Percentiles rank a stretch among this genome's conserved stretches.
Evolutionary conservation across 176 grass and related monocot species (phyloP).

Genomic region (Triticum monococcum): DNA sequence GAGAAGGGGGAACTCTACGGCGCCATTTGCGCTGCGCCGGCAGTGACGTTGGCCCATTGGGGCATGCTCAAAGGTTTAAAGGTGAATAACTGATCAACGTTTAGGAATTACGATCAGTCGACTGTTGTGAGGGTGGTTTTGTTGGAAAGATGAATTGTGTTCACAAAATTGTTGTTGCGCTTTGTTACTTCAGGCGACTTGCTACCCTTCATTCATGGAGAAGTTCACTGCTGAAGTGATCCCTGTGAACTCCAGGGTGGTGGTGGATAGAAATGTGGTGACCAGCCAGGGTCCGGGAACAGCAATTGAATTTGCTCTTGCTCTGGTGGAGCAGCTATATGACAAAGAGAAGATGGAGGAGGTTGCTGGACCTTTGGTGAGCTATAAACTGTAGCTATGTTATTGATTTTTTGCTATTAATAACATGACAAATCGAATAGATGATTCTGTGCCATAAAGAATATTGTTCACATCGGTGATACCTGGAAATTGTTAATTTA

Average conservation of each 20-base stretch:
- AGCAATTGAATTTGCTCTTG: slow-evolving; percentile 57
- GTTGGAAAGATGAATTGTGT: background rate
- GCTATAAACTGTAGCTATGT: background rate
- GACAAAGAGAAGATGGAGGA: slow-evolving; percentile 64
- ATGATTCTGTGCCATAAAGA: background rate
- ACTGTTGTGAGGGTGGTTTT: background rate
- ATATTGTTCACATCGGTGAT: background rate
- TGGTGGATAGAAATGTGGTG: slow-evolving; percentile 54
- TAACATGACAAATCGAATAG: background rate
- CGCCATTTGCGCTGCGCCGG: slow-evolving; percentile 70
- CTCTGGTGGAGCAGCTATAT: slow-evolving; percentile 62
- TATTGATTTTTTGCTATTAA: background rate
- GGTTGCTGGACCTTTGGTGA: slow-evolving; percentile 69
- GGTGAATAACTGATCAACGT: slow-evolving; percentile 23
- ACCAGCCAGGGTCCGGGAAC: slow-evolving; percentile 72
- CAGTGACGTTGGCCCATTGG: slow-evolving; percentile 71
- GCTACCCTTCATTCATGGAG: slow-evolving; percentile 58
- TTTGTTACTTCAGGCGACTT: slow-evolving; percentile 60
- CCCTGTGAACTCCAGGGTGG: slow-evolving; percentile 54
- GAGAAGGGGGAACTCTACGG: slow-evolving; percentile 64
- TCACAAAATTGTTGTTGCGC: background rate
- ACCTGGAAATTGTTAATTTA: background rate
- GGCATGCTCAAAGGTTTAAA: slow-evolving; percentile 88
- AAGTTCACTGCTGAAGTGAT: slow-evolving; percentile 70
- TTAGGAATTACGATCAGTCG: background rate